phyloP scores from a whole-genome alignment of 768 basidiomycete species.

The Boletus rubropictus region DNA sequence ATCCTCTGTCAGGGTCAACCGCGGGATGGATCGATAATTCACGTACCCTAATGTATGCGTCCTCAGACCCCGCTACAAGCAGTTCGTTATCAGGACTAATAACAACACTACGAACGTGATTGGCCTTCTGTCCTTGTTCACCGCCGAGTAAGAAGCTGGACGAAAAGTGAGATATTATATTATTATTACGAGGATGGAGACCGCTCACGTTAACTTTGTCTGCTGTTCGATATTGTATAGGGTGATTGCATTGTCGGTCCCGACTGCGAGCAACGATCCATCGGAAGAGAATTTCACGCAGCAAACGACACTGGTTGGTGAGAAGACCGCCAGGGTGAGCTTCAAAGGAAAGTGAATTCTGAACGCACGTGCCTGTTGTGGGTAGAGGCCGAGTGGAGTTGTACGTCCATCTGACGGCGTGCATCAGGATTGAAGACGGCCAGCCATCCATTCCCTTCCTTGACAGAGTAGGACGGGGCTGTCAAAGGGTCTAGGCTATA shows the following conservation, averaged over 20 bases:
- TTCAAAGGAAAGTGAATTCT: conserved; percentile 4
- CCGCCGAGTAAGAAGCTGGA: conserved; percentile 25
- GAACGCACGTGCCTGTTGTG: conserved; percentile 66
- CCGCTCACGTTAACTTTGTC: conserved; percentile 26
- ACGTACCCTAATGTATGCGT: conserved; percentile 30
- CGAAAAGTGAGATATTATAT: background rate
- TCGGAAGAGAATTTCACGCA: conserved; percentile 31
- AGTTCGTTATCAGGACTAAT: conserved; percentile 30
- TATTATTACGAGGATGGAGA: background rate
- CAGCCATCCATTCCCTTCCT: conserved; percentile 50
- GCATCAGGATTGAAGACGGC: conserved; percentile 48
- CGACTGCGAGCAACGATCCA: conserved; percentile 29
- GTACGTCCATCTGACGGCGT: conserved; percentile 45
- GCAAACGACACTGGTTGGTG: conserved; percentile 24
- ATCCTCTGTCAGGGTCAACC: background rate
- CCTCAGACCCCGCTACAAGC: conserved; percentile 33
- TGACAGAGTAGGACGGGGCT: conserved; percentile 28
- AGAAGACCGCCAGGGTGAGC: conserved; percentile 7
- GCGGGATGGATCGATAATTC: background rate
- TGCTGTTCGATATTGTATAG: conserved; percentile 25
- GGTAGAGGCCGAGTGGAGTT: conserved; percentile 63
- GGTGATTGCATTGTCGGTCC: conserved; percentile 28
- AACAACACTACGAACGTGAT: conserved; percentile 30
- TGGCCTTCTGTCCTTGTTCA: conserved; percentile 20
- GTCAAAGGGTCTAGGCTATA: conserved; percentile 25